Base-by-base conservation (phyloP, 768 basidiomycete species). In the Boletellus ananiceps region DNA sequence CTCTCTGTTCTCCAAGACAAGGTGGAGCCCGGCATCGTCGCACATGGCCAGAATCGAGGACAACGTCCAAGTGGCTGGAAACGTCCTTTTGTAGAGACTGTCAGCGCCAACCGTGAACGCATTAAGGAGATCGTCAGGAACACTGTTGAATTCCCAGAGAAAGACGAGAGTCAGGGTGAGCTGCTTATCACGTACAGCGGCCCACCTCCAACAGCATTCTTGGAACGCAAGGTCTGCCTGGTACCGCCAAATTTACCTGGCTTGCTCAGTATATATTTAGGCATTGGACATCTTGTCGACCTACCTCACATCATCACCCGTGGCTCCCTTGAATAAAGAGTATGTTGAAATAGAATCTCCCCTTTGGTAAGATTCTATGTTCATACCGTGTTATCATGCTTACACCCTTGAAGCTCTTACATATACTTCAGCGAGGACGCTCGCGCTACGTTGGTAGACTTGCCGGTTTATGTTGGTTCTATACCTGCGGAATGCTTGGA, bases 141-240 rank as follows among this genome's bases (percentile, higher is more conserved):
- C 52, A 72, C 75, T 0, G 83, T 97, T 15, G 90, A 94, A 60
- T 99, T 99, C 62, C 95, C 96, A 11, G 96, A 98, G 71, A 84
- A 91, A 66, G 94, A 98, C 59, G 95, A 98, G 73, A 88, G 87
- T 74, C 80, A 92, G 59, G 95, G 96, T 32, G 93, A 97, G 71
- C 62, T 98, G 7, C 69, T 78, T 16, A 77, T 97, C 41, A 77
- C 72, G 32, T 93, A 84, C 69, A 72, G 86, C 50, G 95, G 94
- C 4, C 89, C 91, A n/a, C 63, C 81, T 33, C 79, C 79, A 13
- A 80, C 78, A 50, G 77, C 81, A 48, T 88, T 83, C 61, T 63
- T 94, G 46, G 82, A 87, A 61, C 76, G 82, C 47, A 84, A 84
- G 75, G 87, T 84, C 25, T 36, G 66, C 48, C 37, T 42, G 3